Base-by-base conservation (phyloP, 2,329 filamentous ascomycete species). In the Pseudogymnoascus sp. region DNA sequence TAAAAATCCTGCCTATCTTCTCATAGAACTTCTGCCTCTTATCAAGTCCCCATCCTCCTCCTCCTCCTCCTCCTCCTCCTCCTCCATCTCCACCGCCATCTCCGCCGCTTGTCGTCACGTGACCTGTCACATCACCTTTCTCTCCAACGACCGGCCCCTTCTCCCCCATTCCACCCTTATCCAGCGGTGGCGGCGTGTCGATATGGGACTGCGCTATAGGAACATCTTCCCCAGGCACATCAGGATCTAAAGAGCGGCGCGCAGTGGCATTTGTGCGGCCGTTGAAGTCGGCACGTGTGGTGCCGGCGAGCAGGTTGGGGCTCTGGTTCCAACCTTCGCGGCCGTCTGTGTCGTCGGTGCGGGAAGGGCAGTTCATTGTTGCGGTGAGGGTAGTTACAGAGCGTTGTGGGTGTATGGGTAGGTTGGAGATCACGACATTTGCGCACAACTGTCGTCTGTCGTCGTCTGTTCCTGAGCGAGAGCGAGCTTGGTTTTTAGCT, bases 311-410 rank as follows among this genome's bases (percentile, higher is more conserved):
- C 2, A 75, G 74, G 61, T 79, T 74, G 3, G 84, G 84, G 64
- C 76, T 85, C 71, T 86, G 84, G 68, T 86, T 87, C 75, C 79
- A 84, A 62, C 74, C 75, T 14, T 78, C 78, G 42, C 52, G 52
- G 61, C 81, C 78, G 41, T 75, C 74, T 59, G 78, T 72, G 58
- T 82, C 77, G 64, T 87, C 84, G 25, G 78, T 82, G 65, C 82
- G 77, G 6, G 83, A 85, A 63, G 84, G 83, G 70, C 83, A 85
- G 68, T 87, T 87, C 84, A 87, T 87, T 62, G 36, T 72, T 52
- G 45, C 45, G n/a, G 25, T 52, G 45, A 25, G n/a, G 25, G n/a
- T 52, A 30, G 45, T 30, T 52, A 16, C n/a, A 52, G 45, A 52
- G 45, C n/a, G n/a, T 11, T 30, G n/a, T 52, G n/a, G 25, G 45